Conservation (phyloP, 345 rosid species). For the Ailanthus altissimus region DNA sequence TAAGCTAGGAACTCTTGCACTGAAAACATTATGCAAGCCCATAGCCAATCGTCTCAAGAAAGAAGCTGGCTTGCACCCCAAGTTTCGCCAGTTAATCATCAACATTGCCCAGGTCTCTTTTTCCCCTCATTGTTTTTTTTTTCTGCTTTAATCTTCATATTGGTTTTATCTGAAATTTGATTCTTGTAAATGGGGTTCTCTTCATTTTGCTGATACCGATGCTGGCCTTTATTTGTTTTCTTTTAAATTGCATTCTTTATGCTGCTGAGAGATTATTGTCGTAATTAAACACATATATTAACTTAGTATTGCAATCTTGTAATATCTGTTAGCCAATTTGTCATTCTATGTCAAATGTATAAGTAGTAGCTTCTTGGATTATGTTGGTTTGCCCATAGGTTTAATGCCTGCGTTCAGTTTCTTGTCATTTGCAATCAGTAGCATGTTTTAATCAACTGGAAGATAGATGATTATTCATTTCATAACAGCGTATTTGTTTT, state of each 20-base stretch:
- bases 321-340: neutral
- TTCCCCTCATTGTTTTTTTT: neutral
- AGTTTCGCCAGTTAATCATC: constrained; percentile 71
- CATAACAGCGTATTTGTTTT: neutral
- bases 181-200: neutral
- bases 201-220: too few species aligned
- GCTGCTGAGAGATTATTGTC: neutral
- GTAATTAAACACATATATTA: neutral
- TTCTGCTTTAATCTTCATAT: neutral
- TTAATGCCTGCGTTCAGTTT: neutral
- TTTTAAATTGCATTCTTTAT: too few species aligned
- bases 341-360: too few species aligned
- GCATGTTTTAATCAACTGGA: neutral
- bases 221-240: too few species aligned
- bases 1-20: constrained; percentile 82
- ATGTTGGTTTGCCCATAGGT: too few species aligned
- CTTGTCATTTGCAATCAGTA: neutral
- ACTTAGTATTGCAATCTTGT: neutral
- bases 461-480: neutral
- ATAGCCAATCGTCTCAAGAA: constrained; percentile 79
- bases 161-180: neutral
- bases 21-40: constrained; percentile 74
- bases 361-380: too few species aligned
- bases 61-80: constrained; percentile 66
- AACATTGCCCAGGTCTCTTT: constrained; percentile 71